Percentiles rank a stretch among this genome's conserved stretches.
phyloP scores from a whole-genome alignment of 2,329 filamentous ascomycete species.

The Hortaea sp. region DNA sequence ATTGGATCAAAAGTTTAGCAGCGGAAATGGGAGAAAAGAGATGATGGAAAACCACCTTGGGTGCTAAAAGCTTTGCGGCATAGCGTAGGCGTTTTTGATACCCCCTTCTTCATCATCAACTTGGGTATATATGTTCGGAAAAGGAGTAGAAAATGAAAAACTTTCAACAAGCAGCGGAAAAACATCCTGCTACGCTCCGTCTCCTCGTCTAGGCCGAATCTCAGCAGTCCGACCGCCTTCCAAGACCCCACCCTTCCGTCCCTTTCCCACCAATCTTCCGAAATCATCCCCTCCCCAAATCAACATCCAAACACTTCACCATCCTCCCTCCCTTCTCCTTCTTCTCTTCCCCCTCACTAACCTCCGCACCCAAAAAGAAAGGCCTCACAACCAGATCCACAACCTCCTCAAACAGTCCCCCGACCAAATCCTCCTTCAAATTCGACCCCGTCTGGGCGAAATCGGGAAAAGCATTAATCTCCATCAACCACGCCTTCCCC shows the following conservation, averaged over 20 bases:
- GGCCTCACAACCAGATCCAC: slow-evolving; percentile 55
- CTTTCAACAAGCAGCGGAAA: background rate
- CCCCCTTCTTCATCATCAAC: background rate
- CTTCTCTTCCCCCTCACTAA: slow-evolving; percentile 6
- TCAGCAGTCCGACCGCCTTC: too few species aligned
- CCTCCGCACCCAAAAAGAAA: slow-evolving; percentile 47
- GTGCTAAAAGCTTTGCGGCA: background rate
- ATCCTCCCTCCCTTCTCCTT: slow-evolving; percentile 15
- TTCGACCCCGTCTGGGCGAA: slow-evolving; percentile 82
- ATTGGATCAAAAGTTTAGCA: too few species aligned
- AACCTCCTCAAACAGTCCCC: slow-evolving; percentile 65
- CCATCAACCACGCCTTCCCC: slow-evolving; percentile 64
- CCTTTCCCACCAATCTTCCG: background rate
- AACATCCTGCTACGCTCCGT: too few species aligned
- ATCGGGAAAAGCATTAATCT: slow-evolving; percentile 94
- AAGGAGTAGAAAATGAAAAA: too few species aligned
- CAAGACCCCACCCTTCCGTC: too few species aligned
- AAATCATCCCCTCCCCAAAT: slow-evolving; percentile 30
- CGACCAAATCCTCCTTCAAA: slow-evolving; percentile 56
- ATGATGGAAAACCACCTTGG: too few species aligned
- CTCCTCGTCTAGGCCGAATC: too few species aligned
- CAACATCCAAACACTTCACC: slow-evolving; percentile 35
- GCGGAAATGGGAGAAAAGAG: too few species aligned
- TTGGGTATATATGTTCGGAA: background rate
- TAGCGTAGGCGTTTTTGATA: background rate